Percentiles rank a stretch among this genome's conserved stretches.
These are phyloP conservation scores for Guillardia theta DNA, from an alignment of 78 protist genomes.

Conservation along the genomic window DNA sequence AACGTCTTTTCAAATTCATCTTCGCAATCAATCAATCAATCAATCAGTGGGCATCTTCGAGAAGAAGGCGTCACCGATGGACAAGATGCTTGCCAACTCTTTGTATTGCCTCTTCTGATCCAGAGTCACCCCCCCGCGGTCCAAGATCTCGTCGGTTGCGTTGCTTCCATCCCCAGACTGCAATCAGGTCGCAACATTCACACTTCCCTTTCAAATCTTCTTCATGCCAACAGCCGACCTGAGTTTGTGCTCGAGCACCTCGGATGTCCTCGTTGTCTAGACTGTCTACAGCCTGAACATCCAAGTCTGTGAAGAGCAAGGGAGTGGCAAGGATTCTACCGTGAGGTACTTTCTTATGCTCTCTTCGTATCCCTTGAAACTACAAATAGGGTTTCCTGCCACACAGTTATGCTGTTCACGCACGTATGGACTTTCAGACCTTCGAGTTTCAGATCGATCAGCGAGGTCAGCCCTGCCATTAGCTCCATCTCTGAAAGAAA, in stretches of 20 bases:
- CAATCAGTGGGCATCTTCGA: no score
- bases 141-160: not conserved
- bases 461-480: not conserved
- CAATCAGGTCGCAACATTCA: no score
- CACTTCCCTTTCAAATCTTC: no score
- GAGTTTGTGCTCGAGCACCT: not conserved
- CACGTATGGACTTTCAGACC: no score
- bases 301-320: no score
- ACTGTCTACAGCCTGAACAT: not conserved
- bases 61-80: no score
- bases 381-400: not conserved
- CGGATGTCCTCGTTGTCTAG: conserved; percentile 6
- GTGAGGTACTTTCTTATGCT: not conserved
- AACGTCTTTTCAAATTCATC: no score
- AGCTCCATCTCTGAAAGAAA: not conserved
- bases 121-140: conserved; percentile 14
- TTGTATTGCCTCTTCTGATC: not conserved
- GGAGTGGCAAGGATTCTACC: no score
- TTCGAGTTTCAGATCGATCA: conserved; percentile 14
- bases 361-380: not conserved
- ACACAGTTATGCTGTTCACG: no score
- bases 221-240: no score
- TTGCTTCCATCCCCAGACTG: not conserved
- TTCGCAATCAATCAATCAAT: no score
- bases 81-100: not conserved